These are phyloP conservation scores for Basidiobolus meristosporus DNA, from an alignment of 371 early-diverging fungal genomes.

Conservation along the genomic window DNA sequence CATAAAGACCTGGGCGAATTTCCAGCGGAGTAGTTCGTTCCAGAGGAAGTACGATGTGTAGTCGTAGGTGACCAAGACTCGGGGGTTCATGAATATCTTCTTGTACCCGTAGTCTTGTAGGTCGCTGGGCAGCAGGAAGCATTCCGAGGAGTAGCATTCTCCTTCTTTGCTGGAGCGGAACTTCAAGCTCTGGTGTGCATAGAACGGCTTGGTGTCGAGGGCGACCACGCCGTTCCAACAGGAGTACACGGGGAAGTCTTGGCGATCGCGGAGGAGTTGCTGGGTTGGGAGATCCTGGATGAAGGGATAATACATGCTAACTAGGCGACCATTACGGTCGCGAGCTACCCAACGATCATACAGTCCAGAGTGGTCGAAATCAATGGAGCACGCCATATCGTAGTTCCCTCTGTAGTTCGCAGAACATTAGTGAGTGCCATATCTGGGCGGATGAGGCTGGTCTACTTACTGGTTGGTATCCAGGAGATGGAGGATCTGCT, in stretches of 20 bases:
- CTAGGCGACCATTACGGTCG: slow-evolving; percentile 6
- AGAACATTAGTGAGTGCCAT: too few species aligned
- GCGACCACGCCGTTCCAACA: slow-evolving; percentile 14
- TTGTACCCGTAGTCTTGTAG: neutral
- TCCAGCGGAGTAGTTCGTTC: neutral
- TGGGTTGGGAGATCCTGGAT: slow-evolving; percentile 6
- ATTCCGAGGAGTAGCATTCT: neutral
- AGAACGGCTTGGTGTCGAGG: slow-evolving; percentile 5
- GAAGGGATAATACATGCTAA: slow-evolving; percentile 10
- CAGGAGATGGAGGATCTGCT: slow-evolving; percentile 7
- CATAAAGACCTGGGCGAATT: too few species aligned
- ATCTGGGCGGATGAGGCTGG: too few species aligned
- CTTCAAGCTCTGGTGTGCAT: neutral
- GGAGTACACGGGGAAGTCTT: slow-evolving; percentile 10
- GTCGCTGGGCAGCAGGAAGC: neutral
- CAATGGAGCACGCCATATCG: slow-evolving; percentile 11
- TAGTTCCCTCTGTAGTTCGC: slow-evolving; percentile 2
- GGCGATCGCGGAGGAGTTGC: slow-evolving; percentile 1
- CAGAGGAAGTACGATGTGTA: neutral
- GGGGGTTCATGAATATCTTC: neutral
- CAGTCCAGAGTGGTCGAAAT: slow-evolving; percentile 8
- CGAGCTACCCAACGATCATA: slow-evolving; percentile 12
- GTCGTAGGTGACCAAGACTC: neutral
- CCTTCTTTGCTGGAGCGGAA: neutral
- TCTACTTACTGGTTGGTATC: slow-evolving; percentile 1